A percentile compares a stretch with the other conserved stretches of the same genome.
These are phyloP conservation scores for Penicillium chermesinum DNA, from an alignment of 495 filamentous ascomycete genomes.

Conservation along the genomic window DNA sequence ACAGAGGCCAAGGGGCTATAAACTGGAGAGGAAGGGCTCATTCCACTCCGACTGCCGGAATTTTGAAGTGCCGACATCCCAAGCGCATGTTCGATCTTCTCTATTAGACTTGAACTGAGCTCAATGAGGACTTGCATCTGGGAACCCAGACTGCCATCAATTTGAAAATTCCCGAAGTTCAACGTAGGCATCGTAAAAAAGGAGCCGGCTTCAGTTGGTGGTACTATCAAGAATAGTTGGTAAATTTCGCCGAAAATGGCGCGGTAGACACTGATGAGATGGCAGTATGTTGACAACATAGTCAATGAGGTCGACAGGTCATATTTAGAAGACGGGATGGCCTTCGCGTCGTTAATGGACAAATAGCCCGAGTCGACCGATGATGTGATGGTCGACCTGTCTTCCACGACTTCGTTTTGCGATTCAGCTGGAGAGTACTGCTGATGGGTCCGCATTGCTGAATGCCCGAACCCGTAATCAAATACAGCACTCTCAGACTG, in stretches of 20 bases:
- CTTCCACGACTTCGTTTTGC: background rate
- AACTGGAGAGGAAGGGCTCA: no score
- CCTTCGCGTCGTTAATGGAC: background rate
- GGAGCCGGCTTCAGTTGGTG: constrained; percentile 9
- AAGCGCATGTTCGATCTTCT: constrained; percentile 11
- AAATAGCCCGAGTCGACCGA: constrained; percentile 12
- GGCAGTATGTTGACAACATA: constrained; percentile 14
- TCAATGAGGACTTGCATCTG: constrained; percentile 16
- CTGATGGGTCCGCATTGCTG: background rate
- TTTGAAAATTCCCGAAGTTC: constrained; percentile 9
- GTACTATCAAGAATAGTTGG: constrained; percentile 14
- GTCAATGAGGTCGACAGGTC: constrained; percentile 10
- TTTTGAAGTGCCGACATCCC: background rate
- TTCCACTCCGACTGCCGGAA: background rate
- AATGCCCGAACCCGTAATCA: background rate
- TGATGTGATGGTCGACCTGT: constrained; percentile 2
- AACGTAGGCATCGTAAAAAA: constrained; percentile 13
- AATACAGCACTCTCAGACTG: background rate
- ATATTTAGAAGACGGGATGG: background rate
- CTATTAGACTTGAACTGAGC: constrained; percentile 12
- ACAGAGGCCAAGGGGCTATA: constrained; percentile 5
- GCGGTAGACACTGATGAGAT: constrained; percentile 15
- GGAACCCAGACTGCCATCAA: constrained; percentile 9
- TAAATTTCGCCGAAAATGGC: constrained; percentile 17
- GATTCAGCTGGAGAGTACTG: background rate